Conservation (phyloP, 2,329 filamentous ascomycete species). For the Phyllosticta citribraziliensis region DNA sequence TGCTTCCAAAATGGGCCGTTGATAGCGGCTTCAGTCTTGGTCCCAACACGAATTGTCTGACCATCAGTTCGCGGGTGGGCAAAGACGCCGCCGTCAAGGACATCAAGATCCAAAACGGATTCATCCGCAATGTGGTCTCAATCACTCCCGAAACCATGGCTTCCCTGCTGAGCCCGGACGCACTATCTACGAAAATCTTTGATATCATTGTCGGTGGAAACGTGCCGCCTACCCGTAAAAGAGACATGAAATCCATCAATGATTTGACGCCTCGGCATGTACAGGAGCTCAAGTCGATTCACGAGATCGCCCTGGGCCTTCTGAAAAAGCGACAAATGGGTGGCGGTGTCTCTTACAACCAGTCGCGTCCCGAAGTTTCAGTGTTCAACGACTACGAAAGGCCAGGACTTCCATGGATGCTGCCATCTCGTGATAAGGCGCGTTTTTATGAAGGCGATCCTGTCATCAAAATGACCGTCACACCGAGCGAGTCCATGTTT, state of each 20-base stretch:
- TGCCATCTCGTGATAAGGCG: constrained; percentile 28
- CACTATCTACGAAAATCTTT: constrained; percentile 5
- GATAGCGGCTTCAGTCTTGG: constrained; percentile 45
- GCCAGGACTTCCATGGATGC: constrained; percentile 31
- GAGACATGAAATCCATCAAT: not conserved
- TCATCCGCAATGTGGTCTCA: constrained; percentile 44
- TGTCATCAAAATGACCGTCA: constrained; percentile 26
- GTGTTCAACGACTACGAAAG: constrained; percentile 25
- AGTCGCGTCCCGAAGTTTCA: constrained; percentile 19
- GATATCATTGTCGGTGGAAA: constrained; percentile 25
- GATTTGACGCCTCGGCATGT: constrained; percentile 13
- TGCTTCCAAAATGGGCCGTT: constrained; percentile 44
- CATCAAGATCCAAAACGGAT: constrained; percentile 43
- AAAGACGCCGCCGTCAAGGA: constrained; percentile 44
- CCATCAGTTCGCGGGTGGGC: constrained; percentile 50
- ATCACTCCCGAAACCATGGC: constrained; percentile 37
- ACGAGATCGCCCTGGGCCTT: constrained; percentile 24
- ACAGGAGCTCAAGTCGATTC: constrained; percentile 26
- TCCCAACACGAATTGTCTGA: constrained; percentile 46
- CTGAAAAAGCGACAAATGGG: constrained; percentile 22
- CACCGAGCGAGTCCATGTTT: constrained; percentile 15
- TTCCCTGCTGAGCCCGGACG: constrained; percentile 5
- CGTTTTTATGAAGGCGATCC: constrained; percentile 35
- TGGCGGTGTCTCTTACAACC: constrained; percentile 30
- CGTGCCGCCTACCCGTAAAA: constrained; percentile 11